Evolutionary conservation across 352 stramenopile species (phyloP).

Genomic region (Phytophthora macrochlamydospora): DNA sequence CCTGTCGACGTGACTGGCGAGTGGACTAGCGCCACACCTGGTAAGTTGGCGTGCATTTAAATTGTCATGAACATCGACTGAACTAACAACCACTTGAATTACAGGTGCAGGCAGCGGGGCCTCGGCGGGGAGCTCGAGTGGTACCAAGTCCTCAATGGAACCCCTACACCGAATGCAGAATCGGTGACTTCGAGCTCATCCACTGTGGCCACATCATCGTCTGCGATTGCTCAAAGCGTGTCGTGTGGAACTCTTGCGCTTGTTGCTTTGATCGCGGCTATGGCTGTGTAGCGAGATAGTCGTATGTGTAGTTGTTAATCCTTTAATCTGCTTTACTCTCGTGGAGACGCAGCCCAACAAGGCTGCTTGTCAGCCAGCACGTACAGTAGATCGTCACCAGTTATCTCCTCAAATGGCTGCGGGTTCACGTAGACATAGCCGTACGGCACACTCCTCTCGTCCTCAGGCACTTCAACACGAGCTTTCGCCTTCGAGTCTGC

Average conservation of each 20-base stretch:
- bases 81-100: neutral
- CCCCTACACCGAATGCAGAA: neutral
- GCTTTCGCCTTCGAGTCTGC: constrained; percentile 18
- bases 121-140: constrained; percentile 2
- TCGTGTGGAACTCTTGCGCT: neutral
- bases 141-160: neutral
- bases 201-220: constrained; percentile 15
- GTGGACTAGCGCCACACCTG: constrained; percentile 32
- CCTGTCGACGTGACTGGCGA: constrained; percentile 35
- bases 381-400: constrained; percentile 85
- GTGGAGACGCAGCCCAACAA: constrained; percentile 48
- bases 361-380: constrained; percentile 85
- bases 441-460: constrained; percentile 73
- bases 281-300: neutral
- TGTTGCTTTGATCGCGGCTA: constrained; percentile 5
- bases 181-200: neutral
- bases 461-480: constrained; percentile 64
- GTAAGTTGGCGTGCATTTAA: constrained; percentile 14
- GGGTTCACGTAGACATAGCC: constrained; percentile 89
- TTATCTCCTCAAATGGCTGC: constrained; percentile 72
- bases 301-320: too few species aligned
- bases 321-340: constrained; percentile 1
- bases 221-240: constrained; percentile 4
- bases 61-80: neutral
- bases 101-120: constrained; percentile 2